These are phyloP conservation scores for Rhodotorula babjevae DNA, from an alignment of 768 basidiomycete genomes.

Conservation along the genomic window DNA sequence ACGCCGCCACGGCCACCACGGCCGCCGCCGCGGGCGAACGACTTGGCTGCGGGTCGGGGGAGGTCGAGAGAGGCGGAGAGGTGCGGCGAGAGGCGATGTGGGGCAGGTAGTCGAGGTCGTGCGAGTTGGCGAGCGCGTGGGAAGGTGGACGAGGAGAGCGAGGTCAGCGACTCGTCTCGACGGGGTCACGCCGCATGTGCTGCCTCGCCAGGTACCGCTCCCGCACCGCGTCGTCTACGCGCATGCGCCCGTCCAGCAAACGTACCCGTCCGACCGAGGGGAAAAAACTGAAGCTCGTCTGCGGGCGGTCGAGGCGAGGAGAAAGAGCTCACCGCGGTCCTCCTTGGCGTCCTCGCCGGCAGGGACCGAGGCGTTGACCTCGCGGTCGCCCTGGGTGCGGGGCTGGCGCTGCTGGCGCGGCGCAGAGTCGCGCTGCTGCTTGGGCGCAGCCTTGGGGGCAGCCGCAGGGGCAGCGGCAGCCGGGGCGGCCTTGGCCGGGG, in stretches of 20 bases:
- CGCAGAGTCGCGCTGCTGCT: constrained; percentile 5
- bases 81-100: background rate
- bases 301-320: no score
- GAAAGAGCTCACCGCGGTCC: constrained; percentile 31
- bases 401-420: constrained; percentile 11
- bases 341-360: constrained; percentile 37
- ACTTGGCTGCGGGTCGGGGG: constrained; percentile 40
- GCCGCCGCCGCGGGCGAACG: constrained; percentile 54
- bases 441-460: constrained; percentile 8
- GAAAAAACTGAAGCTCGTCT: background rate
- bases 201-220: background rate
- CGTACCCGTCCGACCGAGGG: background rate
- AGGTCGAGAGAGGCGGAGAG: background rate
- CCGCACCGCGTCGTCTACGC: no score
- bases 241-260: background rate
- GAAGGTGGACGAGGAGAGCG: background rate
- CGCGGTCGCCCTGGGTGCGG: constrained; percentile 19
- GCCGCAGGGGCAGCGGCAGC: constrained; percentile 8
- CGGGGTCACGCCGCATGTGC: no score
- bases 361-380: constrained; percentile 34
- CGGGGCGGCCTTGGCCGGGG: constrained; percentile 32
- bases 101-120: background rate
- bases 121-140: background rate
- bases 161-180: background rate
- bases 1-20: constrained; percentile 46